Percentiles rank a stretch among this genome's conserved stretches.
These are phyloP conservation scores for Rhizophagus sp. DNA, from an alignment of 192 early-diverging fungal genomes.

Conservation along the genomic window DNA sequence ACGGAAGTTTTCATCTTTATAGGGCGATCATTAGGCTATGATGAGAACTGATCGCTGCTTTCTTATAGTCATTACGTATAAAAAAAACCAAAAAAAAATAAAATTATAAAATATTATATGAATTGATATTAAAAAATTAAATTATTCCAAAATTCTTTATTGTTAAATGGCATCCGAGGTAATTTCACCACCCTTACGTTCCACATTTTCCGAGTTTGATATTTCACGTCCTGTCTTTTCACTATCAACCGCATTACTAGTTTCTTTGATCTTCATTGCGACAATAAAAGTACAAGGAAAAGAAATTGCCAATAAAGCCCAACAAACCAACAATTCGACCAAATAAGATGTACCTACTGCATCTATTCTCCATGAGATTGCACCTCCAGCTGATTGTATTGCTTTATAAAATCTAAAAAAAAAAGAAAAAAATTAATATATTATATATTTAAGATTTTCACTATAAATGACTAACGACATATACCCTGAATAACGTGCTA, in stretches of 20 bases:
- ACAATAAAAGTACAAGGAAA: conserved; percentile 38
- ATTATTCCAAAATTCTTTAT: too few species aligned
- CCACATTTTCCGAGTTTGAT: too few species aligned
- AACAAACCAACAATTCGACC: conserved; percentile 42
- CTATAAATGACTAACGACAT: neutral
- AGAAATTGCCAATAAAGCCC: conserved; percentile 39
- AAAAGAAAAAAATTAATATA: neutral
- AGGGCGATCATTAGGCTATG: too few species aligned
- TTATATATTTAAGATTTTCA: too few species aligned
- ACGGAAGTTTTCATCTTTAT: neutral
- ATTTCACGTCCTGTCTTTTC: neutral
- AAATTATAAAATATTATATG: too few species aligned
- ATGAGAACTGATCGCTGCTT: too few species aligned
- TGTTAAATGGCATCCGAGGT: too few species aligned
- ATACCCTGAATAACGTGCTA: conserved; percentile 67
- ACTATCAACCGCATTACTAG: neutral
- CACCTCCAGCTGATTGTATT: conserved; percentile 79
- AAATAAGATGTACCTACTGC: conserved; percentile 43
- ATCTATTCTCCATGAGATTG: conserved; percentile 71
- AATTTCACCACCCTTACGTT: too few species aligned
- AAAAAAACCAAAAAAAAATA: too few species aligned
- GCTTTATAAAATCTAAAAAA: conserved; percentile 81
- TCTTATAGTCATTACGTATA: too few species aligned
- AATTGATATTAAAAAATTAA: too few species aligned
- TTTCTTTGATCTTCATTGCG: conserved; percentile 36